Base-by-base conservation (phyloP, 768 basidiomycete genomes). In the Filobasidium floriforme region DNA sequence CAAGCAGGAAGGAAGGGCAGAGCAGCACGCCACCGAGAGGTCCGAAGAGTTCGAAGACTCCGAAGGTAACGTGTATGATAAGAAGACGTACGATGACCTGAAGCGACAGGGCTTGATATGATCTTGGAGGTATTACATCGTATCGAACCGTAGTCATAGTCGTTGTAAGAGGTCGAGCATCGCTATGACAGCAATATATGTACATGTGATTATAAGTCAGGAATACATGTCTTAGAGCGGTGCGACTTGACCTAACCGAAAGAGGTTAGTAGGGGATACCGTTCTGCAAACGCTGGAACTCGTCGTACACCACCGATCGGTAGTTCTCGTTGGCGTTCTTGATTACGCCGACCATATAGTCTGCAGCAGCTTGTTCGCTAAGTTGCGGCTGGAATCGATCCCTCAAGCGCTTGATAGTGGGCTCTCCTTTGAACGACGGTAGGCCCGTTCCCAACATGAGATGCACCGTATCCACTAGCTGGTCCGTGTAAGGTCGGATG, bases 1-100 rank as follows among this genome's bases (percentile, higher is more conserved):
- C 62, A 99, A 99, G 80, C 88, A 88, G 68, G 94, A 98, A 80
- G 96, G 96, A n/a, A 84, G 88, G 22, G 87, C 90, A 72, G 96
- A 98, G 74, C 88, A 97, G 62, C 89, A 89, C 66, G 87, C 89
- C 77, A 87, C 89, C 73, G 92, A 97, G 79, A 89, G 89, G 24
- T 94, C 93, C 85, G 96, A 98, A 78, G 96, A 99, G 79, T 84
- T 97, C 43, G 96, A 99, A 76, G 96, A 99, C 76, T 90, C 90
- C 55, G 96, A 98, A 76, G 96, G 96, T 18, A 98, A 99, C 72
- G 96, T 98, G 60, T 97, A 98, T 80, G 92, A 92, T 79, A 87
- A 88, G 74, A 96, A 96, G 83, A 94, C 91, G n/a, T 97, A 92
- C 75, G 91, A 94, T 72, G 91, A 94, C 74, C 82, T 96, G 71